Evolutionary conservation across 1,139 yeast species (phyloP).

Genomic region (Nakaseomyces nivariensis): DNA sequence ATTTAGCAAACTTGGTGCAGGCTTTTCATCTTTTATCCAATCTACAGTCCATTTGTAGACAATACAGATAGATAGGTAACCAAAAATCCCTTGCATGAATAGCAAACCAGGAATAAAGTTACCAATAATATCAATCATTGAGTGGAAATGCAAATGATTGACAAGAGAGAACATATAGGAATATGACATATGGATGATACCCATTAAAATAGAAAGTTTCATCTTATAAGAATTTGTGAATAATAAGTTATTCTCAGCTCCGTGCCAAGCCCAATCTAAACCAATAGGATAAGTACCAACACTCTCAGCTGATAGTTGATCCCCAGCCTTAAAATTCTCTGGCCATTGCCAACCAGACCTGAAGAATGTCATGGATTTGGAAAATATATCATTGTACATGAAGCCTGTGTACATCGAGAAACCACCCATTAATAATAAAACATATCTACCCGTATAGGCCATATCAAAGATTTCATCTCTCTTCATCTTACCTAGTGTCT

Average conservation of each 20-base stretch:
- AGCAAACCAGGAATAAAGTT: slow-evolving; percentile 89
- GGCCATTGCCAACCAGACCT: slow-evolving; percentile 93
- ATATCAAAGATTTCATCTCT: slow-evolving; percentile 92
- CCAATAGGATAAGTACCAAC: slow-evolving; percentile 75
- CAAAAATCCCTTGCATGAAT: slow-evolving; percentile 94
- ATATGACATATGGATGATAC: slow-evolving; percentile 89
- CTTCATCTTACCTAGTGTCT: slow-evolving; percentile 49
- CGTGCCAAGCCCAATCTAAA: slow-evolving; percentile 94
- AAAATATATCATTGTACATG: slow-evolving; percentile 85
- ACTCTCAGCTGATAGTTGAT: slow-evolving; percentile 51
- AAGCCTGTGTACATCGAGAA: slow-evolving; percentile 93
- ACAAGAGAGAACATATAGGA: slow-evolving; percentile 78
- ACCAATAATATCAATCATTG: slow-evolving; percentile 78
- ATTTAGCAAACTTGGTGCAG: slow-evolving; percentile 88
- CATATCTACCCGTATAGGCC: slow-evolving; percentile 91
- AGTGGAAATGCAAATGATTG: slow-evolving; percentile 63
- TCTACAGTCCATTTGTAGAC: slow-evolving; percentile 92
- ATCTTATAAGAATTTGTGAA: slow-evolving; percentile 93
- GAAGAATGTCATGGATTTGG: slow-evolving; percentile 80
- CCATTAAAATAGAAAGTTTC: slow-evolving; percentile 93
- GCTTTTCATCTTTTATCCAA: slow-evolving; percentile 66
- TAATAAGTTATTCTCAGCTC: slow-evolving; percentile 80
- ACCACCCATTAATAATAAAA: slow-evolving; percentile 78
- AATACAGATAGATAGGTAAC: slow-evolving; percentile 74
- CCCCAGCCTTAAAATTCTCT: slow-evolving; percentile 50